Base-by-base conservation (phyloP, 805 yeast genomes). In the Ogataea allantospora region DNA sequence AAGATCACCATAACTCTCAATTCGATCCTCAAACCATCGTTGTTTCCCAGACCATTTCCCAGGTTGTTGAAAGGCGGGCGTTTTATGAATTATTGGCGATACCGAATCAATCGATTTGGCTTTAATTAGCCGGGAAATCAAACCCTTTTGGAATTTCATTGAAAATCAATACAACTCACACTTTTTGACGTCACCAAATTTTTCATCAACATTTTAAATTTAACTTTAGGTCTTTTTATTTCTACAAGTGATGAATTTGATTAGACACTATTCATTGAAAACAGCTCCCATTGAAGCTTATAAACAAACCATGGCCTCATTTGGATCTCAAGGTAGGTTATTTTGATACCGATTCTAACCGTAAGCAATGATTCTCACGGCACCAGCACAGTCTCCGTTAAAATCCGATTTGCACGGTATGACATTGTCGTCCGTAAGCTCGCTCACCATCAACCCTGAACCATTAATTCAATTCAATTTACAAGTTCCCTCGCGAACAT, bases 381-480 rank as follows among this genome's bases (percentile, higher is more conserved):
- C 80, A 2, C 62, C 70, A 12, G 58, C 54, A 10, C 30, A 36
- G n/a, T 57, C 57, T 7, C 35, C 38, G 1, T 35, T 48, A n/a
- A 41, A 47, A 6, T 22, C 54, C 30, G 31, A 52, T 31, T 61
- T 70, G 25, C 83, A 73, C 60, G 97, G 97, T 0, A 77, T 86
- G 68, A 88, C 97, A 0, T 66, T 91, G 2, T 84, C 96, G 2
- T 87, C 96, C 1, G 86, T 88, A 29, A 77, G 87, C 9, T 88
- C 97, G 1, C 64, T 91, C 10, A 80, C 95, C 0, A 74, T 88
- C 19, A 68, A 72, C 32, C 96, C 96, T 0, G 69, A 68, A 10
- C 95, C 96, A 1, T 62, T 89, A 37, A 54, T 91, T 1, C 93
- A 87, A 52, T 89, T 91, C 66, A 91, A 91, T 57, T 66, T 91